Evolutionary conservation across 179 eudicot genomes (phyloP).

Genomic region (Beta lomatogona): DNA sequence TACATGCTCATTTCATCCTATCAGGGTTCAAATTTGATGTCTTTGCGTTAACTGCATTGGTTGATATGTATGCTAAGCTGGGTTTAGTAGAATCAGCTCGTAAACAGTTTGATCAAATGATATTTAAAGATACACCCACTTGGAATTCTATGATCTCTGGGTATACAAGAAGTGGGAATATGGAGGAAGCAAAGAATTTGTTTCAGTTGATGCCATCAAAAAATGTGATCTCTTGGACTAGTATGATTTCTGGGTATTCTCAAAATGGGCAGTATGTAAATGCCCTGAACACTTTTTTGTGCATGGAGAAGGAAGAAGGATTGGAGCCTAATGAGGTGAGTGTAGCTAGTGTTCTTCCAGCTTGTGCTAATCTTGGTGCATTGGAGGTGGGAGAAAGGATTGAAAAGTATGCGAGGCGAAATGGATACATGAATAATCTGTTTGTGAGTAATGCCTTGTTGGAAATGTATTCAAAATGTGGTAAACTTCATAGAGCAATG

Average conservation of each 20-base stretch:
- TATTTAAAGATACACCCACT: constrained; percentile 42
- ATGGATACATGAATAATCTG: constrained; percentile 47
- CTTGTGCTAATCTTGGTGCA: constrained; percentile 75
- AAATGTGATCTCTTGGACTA: constrained; percentile 70
- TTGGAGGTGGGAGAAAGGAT: constrained; percentile 65
- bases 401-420: constrained; percentile 50
- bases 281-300: constrained; percentile 50
- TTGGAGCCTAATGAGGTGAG: constrained; percentile 63
- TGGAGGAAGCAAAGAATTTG: constrained; percentile 49
- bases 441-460: constrained; percentile 61
- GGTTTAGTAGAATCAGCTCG: constrained; percentile 51
- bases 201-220: constrained; percentile 47
- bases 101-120: constrained; percentile 50
- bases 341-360: constrained; percentile 66
- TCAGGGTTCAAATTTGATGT: constrained; percentile 48
- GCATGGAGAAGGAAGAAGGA: constrained; percentile 52
- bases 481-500: constrained; percentile 54
- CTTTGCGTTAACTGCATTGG: constrained; percentile 50
- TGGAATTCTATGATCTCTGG: constrained; percentile 69
- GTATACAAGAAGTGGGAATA: constrained; percentile 47
- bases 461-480: constrained; percentile 72
- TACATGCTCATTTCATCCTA: constrained; percentile 49
- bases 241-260: constrained; percentile 62
- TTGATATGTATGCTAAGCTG: constrained; percentile 67
- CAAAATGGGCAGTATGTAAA: constrained; percentile 55